Base-by-base conservation (phyloP, 1,284 basidiomycete genomes). In the Apiotrichum brassicae region DNA sequence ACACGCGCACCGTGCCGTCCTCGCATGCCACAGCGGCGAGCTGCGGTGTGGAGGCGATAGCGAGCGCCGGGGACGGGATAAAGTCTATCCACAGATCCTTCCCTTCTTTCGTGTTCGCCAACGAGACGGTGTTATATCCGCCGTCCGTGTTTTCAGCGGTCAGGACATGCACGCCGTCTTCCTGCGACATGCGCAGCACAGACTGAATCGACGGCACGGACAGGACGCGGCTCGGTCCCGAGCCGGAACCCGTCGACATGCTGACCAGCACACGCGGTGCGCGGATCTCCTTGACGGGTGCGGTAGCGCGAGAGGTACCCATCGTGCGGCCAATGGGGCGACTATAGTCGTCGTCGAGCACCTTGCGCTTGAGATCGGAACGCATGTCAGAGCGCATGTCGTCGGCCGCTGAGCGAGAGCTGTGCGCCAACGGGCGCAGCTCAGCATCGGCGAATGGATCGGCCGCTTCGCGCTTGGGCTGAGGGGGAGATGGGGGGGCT, bases 71-170 rank as follows among this genome's bases (percentile, higher is more conserved):
- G 0, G 80, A 80, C 1, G 86, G 81, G 8, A 91, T 64, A 70
- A 87, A 97, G 70, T 97, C 91, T 45, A 92, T 68, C 92, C 93
- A 97, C 46, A 85, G 79, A 7, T 83, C 69, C 80, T 64, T 84
- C 76, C 72, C 83, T 81, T 81, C 78, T 79, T n/a, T 79, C 75
- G 59, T 20, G 54, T 46, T 58, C 0, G 53, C 40, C 14, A 65
- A 22, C 18, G 51, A 32, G 16, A 42, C 51, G 34, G 53, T 75
- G 76, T 47, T 62, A 81, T 84, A 79, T 46, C 62, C 62, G 13
- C 77, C 78, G 22, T 78, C 77, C 48, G 84, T 83, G 74, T 98
- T 97, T 57, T 82, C 78, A 0, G 78, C 87, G 64, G 48, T 64
- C 20, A 84, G 81, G 20, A 71, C 77, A 1, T 53, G 52, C 6